phyloP scores from a whole-genome alignment of 208 protist genomes.

The Naegleria lovaniensis region DNA sequence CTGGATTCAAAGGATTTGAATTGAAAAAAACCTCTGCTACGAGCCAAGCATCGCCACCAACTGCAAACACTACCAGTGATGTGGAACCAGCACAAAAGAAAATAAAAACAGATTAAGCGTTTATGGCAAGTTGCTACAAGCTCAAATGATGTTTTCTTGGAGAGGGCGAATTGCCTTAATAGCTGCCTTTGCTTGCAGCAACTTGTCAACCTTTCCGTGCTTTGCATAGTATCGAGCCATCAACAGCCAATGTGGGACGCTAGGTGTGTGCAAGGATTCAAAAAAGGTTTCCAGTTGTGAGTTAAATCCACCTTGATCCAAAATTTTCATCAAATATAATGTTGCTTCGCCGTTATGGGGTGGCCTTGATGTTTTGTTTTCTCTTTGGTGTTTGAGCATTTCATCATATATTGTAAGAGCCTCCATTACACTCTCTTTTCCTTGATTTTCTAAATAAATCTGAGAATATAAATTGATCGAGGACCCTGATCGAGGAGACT shows the following conservation, averaged over 20 bases:
- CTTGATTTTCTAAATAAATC: not conserved
- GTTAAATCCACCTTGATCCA: not conserved
- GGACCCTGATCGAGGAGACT: too few species aligned
- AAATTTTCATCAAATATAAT: not conserved
- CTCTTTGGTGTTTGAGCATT: not conserved
- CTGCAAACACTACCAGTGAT: too few species aligned
- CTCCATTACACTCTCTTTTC: not conserved
- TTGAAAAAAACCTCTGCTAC: too few species aligned
- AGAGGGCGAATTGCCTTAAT: not conserved
- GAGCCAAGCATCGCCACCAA: not conserved
- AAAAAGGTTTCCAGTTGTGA: not conserved
- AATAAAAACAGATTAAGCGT: not conserved
- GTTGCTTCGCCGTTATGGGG: not conserved
- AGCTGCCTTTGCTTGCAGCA: not conserved
- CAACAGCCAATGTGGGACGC: not conserved
- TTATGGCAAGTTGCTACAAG: too few species aligned
- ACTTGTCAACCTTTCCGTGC: not conserved
- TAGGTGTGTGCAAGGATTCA: not conserved
- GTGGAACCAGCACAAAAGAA: not conserved
- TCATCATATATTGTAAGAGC: not conserved
- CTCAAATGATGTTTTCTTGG: not conserved
- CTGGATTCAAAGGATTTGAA: too few species aligned
- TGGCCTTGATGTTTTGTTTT: not conserved
- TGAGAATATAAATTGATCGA: not conserved
- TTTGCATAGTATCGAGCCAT: not conserved